Evolutionary conservation across 257 asterid genomes (phyloP).

Genomic region (Capsicum rhomboideum): DNA sequence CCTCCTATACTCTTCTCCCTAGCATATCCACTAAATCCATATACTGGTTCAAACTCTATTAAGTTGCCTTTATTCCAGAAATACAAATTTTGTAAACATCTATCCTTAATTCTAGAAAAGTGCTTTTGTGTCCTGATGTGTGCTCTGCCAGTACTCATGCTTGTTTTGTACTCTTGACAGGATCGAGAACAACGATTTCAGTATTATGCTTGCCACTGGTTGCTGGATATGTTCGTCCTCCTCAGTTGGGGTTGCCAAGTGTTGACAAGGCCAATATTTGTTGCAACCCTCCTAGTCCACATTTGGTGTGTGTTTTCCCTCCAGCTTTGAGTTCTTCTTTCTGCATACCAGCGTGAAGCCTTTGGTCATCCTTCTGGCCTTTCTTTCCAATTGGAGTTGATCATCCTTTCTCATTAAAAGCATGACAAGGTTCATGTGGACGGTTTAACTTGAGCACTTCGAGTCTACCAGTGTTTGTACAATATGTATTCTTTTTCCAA

Average conservation of each 20-base stretch:
- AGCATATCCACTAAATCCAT: too few species aligned
- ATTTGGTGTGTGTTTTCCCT: constrained; percentile 85
- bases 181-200: constrained; percentile 72
- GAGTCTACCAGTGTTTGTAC: constrained; percentile 1
- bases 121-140: background rate
- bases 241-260: constrained; percentile 74
- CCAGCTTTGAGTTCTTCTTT: constrained; percentile 88
- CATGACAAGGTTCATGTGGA: background rate
- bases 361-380: background rate
- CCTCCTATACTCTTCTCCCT: too few species aligned
- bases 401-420: background rate
- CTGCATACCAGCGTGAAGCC: constrained; percentile 59
- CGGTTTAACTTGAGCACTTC: background rate
- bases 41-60: too few species aligned
- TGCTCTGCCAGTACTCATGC: background rate
- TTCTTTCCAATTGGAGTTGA: background rate
- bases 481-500: constrained; percentile 1
- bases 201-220: constrained; percentile 80
- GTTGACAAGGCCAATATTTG: constrained; percentile 62
- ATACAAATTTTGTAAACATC: too few species aligned
- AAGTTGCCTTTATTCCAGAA: too few species aligned
- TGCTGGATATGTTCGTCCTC: constrained; percentile 94
- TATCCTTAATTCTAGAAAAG: too few species aligned
- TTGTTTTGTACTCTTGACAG: constrained; percentile 30
- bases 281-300: constrained; percentile 96